Evolutionary conservation across 2,329 filamentous ascomycete genomes (phyloP), one percentile per base, ranked within the genome.

Genomic region (Cladophialophora psammophila): DNA sequence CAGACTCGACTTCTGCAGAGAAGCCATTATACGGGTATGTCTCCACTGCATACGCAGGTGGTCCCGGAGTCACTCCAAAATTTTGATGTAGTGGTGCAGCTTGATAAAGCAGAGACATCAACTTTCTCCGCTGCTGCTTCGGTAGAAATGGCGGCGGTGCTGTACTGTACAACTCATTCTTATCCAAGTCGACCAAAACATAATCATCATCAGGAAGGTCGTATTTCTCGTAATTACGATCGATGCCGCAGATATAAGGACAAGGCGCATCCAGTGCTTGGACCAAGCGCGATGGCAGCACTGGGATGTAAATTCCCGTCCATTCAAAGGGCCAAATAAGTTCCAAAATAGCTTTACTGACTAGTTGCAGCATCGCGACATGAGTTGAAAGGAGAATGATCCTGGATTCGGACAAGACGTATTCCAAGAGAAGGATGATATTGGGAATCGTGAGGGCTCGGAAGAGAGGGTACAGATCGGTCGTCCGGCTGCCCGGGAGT

Each of bases 341-440:
- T 77, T 90, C 94, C 36, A 88, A 87, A 65, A 98, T 82, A n/a
- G 94, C 93, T 77, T 93, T 90, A 74, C 91, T 96, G 40, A 93
- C 94, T 53, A 98, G 86, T 75, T 98, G 93, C 65, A 99, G 85
- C 95, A 99, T 98, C 59, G 93, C 90, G 1, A 94, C 95, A 77
- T 99, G 94, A 1, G 94, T 97, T 8, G 95, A 98, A 20, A 98
- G 84, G 71, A 99, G 90, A 76, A 99, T 97, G 78, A 99, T 97
- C 66, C 94, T 91, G 53, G 94, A 95, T 81, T 99, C 95, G 0
- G 92, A 87, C 77, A 99, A 86, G 72, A 93, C 91, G 78, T 94
- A 97, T 82, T 99, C 95, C 76, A 97, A 94, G 26, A 99, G 84
- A 20, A 92, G 90, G 68, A 99, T 88, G 66, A 99, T 91, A 78